Evolutionary conservation across 2,329 filamentous ascomycete species (phyloP), one percentile per base, ranked within the genome.

Genomic region (Arachnopeziza araneosa): DNA sequence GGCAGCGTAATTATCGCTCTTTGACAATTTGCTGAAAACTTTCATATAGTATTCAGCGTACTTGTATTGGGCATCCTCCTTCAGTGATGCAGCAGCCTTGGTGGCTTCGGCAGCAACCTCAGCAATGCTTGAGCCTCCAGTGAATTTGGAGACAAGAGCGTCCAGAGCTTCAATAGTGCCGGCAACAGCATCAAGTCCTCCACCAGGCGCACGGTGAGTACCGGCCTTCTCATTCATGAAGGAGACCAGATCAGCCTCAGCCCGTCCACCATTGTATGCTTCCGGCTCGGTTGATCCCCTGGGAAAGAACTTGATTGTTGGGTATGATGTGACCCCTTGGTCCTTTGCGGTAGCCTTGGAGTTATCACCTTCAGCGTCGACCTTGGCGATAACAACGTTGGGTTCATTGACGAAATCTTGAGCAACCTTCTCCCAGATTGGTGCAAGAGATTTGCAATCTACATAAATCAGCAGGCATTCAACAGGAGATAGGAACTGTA

Each of bases 381-480:
- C 89, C 81, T 99, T 98, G 75, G 92, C 95, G 71, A 99, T 86
- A 52, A 96, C 74, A 64, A 99, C 91, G 66, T 83, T 81, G 62
- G 86, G 77, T 71, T 99, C 95, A 73, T 80, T 83, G 66, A 82
- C 81, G 77, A 93, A 99, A 77, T 92, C 89, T 63, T 80, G 80
- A 64, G 95, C 93, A 65, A 98, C 80, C 56, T 84, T 85, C 78
- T 99, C 95, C 91, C 92, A 99, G 67, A 81, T 83, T 52, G 95
- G 95, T 54, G 93, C 93, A 64, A 99, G 87, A 70, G 72, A 88
- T 82, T 99, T 99, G 90, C 95, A 99, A 84, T 99, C 95, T 97
- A 73, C 48, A 49, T 44, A 30, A 30, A 22, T 70, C 62, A 69
- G 64, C 52, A 57, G 56, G 52, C 50, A 36, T 50, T 8, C 4